These are phyloP conservation scores for Isabelozyma heimii DNA, from an alignment of 805 yeast genomes.

Conservation along the genomic window DNA sequence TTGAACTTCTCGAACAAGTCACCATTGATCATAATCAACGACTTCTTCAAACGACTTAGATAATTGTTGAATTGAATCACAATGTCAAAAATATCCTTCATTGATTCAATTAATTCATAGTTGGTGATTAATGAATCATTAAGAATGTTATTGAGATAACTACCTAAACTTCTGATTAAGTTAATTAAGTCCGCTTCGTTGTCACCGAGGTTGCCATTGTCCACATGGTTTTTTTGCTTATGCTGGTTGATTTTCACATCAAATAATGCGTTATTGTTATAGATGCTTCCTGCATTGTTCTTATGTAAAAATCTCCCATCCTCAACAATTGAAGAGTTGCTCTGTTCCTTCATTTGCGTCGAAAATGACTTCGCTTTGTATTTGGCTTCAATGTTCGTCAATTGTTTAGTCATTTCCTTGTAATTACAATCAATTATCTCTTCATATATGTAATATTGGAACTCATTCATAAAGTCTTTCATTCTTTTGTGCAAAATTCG, in stretches of 20 bases:
- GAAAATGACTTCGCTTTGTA: not conserved
- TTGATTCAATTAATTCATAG: constrained; percentile 45
- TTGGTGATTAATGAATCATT: constrained; percentile 68
- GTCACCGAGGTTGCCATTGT: not conserved
- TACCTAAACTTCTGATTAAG: constrained; percentile 35
- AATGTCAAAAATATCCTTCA: constrained; percentile 45
- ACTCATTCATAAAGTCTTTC: constrained; percentile 53
- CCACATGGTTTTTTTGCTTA: not conserved
- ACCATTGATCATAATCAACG: constrained; percentile 48
- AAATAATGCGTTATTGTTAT: constrained; percentile 16
- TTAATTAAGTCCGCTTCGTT: constrained; percentile 10
- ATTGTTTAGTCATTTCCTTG: constrained; percentile 32
- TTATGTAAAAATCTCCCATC: constrained; percentile 4
- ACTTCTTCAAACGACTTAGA: constrained; percentile 51
- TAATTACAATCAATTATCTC: constrained; percentile 62
- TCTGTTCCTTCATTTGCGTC: constrained; percentile 4
- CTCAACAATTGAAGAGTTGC: constrained; percentile 7
- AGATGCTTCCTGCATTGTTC: not conserved
- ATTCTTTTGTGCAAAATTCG: constrained; percentile 57
- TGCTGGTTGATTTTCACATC: constrained; percentile 9
- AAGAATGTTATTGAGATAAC: constrained; percentile 60
- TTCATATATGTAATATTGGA: constrained; percentile 52
- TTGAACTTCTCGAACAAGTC: constrained; percentile 42
- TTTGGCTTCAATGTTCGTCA: constrained; percentile 8
- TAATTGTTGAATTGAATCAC: constrained; percentile 49